phyloP scores from a whole-genome alignment of 2,329 filamentous ascomycete genomes.

The Claviceps monticola region DNA sequence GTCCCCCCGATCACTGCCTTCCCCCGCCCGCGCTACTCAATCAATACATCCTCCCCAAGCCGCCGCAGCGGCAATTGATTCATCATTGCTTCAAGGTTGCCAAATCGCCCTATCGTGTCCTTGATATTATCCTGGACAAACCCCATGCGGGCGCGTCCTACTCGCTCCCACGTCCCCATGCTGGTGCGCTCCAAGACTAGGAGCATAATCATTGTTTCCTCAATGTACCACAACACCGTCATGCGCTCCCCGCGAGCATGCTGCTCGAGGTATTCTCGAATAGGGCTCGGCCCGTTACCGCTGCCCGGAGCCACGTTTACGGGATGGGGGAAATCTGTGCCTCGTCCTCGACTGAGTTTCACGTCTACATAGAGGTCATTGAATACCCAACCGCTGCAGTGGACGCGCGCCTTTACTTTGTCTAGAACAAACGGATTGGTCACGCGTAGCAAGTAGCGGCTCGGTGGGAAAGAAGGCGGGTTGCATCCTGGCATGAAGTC shows the following conservation, averaged over 20 bases:
- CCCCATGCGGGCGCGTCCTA: conserved; percentile 22
- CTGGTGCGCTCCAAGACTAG: conserved; percentile 18
- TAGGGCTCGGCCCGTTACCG: conserved; percentile 8
- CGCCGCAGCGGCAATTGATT: conserved; percentile 18
- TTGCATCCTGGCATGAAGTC: conserved; percentile 14
- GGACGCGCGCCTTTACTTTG: conserved; percentile 19
- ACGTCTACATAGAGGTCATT: conserved; percentile 22
- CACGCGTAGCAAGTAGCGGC: conserved; percentile 17
- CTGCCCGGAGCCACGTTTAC: background rate
- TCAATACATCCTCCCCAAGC: conserved; percentile 19
- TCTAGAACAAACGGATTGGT: conserved; percentile 20
- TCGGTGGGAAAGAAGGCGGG: conserved; percentile 13
- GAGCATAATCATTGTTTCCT: conserved; percentile 20
- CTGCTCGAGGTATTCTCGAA: conserved; percentile 20
- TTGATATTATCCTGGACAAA: conserved; percentile 17
- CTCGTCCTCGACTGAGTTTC: conserved; percentile 16
- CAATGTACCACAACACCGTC: conserved; percentile 23
- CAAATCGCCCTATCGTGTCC: conserved; percentile 18
- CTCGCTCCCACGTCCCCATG: conserved; percentile 17
- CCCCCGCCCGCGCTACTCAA: conserved; percentile 12
- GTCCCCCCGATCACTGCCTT: background rate
- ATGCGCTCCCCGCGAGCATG: conserved; percentile 22
- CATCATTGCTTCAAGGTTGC: conserved; percentile 18
- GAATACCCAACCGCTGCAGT: conserved; percentile 20
- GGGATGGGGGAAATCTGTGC: conserved; percentile 2